Base-by-base conservation (phyloP, 495 filamentous ascomycete genomes). In the Darksidea phi region DNA sequence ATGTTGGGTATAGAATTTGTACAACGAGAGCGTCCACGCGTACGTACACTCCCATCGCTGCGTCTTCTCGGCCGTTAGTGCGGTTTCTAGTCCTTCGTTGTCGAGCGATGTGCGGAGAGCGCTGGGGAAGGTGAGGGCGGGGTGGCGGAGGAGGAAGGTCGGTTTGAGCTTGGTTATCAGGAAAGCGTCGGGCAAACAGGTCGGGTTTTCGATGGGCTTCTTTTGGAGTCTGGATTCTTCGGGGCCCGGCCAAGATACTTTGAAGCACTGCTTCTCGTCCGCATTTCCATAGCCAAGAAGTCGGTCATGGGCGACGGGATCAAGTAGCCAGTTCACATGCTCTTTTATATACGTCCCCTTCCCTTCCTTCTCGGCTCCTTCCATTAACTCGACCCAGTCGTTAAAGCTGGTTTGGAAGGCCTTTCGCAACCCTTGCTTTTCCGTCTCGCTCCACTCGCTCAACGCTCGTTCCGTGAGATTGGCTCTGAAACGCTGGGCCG, bases 91-190 rank as follows among this genome's bases (percentile, higher is more conserved):
- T 3, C 41, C 18, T n/a, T 43, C 18, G 41, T 3, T 20, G 18
- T 43, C 41, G 18, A 43, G 4, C 5, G 41, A 3, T 15, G 41
- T 43, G 15, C 41, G 41, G 41, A 43, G 18, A 20, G 3, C 3
- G 41, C 41, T 43, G 41, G 41, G 41, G 41, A 43, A 43, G 41
- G 41, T 43, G 41, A 43, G 41, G 18, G 41, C 41, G 41, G 41
- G 41, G 41, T 43, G 41, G 5, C 41, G 41, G 13, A 43, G 5
- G 41, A 43, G 4, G 18, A 43, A 43, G 41, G 41, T 43, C 15
- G 41, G 41, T 4, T 4, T 3, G 41, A 43, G 41, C 5, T 43
- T n/a, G n/a, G n/a, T 4, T 15, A 15, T 3, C 3, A 43, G 13
- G 41, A 43, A 15, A 15, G 13, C 5, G 18, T 4, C 13, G 41